Evolutionary conservation across 1,284 basidiomycete species (phyloP).

Genomic region (Malassezia caprae): DNA sequence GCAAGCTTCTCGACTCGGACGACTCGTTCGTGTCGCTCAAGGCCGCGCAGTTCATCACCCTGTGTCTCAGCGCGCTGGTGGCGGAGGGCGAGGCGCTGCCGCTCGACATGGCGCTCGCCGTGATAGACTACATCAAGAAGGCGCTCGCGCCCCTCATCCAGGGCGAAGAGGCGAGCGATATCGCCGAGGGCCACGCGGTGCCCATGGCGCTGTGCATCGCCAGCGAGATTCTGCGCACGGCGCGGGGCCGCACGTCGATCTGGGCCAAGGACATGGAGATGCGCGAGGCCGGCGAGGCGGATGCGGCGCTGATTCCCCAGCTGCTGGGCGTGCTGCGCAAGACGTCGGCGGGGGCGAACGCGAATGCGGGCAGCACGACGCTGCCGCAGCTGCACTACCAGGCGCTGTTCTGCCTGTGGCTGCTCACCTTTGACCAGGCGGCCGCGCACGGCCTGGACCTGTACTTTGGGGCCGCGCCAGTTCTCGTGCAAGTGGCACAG

Average conservation of each 20-base stretch:
- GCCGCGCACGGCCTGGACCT: constrained; percentile 79
- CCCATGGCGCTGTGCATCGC: constrained; percentile 84
- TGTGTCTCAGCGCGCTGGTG: constrained; percentile 19
- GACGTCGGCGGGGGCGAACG: background rate
- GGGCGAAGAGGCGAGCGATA: constrained; percentile 15
- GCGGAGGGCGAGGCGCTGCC: constrained; percentile 4
- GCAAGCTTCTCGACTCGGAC: constrained; percentile 72
- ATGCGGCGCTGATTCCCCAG: background rate
- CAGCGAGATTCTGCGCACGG: constrained; percentile 70
- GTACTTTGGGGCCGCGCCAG: constrained; percentile 78
- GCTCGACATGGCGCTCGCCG: background rate
- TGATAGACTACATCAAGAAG: constrained; percentile 11
- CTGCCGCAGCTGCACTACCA: constrained; percentile 85
- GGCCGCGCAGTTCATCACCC: constrained; percentile 64
- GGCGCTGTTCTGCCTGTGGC: constrained; percentile 82
- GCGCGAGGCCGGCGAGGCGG: background rate
- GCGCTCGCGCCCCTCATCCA: background rate
- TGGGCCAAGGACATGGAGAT: constrained; percentile 39
- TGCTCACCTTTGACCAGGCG: constrained; percentile 77
- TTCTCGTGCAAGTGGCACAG: constrained; percentile 75
- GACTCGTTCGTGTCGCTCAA: constrained; percentile 92
- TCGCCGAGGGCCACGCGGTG: constrained; percentile 57
- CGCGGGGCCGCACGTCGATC: constrained; percentile 59
- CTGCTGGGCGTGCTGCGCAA: constrained; percentile 9
- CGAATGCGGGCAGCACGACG: background rate